phyloP scores from a whole-genome alignment of 768 basidiomycete genomes.

The Leccinum aurantiacum region DNA sequence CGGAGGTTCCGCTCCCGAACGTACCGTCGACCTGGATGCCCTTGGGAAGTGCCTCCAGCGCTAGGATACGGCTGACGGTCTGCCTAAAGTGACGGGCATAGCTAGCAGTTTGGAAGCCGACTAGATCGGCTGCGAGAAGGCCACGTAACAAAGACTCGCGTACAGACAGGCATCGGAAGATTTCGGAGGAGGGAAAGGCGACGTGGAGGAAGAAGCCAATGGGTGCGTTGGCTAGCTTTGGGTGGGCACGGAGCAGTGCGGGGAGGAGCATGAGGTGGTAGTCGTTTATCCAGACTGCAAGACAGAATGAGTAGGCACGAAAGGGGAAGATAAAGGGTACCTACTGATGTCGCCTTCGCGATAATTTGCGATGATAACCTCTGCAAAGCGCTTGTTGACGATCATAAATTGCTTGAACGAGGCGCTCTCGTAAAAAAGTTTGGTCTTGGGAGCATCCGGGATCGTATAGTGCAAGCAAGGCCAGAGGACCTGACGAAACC shows the following conservation, averaged over 20 bases:
- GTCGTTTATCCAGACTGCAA: slow-evolving; percentile 80
- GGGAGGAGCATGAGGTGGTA: slow-evolving; percentile 97
- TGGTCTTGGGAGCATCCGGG: slow-evolving; percentile 85
- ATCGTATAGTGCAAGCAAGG: slow-evolving; percentile 85
- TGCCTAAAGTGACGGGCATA: slow-evolving; percentile 84
- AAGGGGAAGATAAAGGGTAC: slow-evolving; percentile 4
- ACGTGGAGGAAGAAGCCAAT: slow-evolving; percentile 95
- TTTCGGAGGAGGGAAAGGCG: slow-evolving; percentile 93
- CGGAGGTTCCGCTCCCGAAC: slow-evolving; percentile 5
- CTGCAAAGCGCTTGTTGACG: slow-evolving; percentile 90
- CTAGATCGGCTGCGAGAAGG: slow-evolving; percentile 89
- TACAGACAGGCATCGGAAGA: slow-evolving; percentile 87
- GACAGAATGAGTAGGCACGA: slow-evolving; percentile 4
- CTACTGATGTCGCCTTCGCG: slow-evolving; percentile 83
- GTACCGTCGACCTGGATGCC: slow-evolving; percentile 63
- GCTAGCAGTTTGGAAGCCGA: slow-evolving; percentile 89
- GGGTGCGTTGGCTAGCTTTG: slow-evolving; percentile 43
- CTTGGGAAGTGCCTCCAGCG: slow-evolving; percentile 79
- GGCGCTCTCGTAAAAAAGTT: slow-evolving; percentile 74
- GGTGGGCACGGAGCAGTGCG: slow-evolving; percentile 68
- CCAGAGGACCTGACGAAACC: slow-evolving; percentile 63
- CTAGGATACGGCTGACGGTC: slow-evolving; percentile 77
- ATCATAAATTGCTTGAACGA: slow-evolving; percentile 84
- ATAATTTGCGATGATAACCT: slow-evolving; percentile 76
- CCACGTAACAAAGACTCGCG: slow-evolving; percentile 78